Conservation (phyloP, 139 green algal species). For the Zygnema cylindricum region DNA sequence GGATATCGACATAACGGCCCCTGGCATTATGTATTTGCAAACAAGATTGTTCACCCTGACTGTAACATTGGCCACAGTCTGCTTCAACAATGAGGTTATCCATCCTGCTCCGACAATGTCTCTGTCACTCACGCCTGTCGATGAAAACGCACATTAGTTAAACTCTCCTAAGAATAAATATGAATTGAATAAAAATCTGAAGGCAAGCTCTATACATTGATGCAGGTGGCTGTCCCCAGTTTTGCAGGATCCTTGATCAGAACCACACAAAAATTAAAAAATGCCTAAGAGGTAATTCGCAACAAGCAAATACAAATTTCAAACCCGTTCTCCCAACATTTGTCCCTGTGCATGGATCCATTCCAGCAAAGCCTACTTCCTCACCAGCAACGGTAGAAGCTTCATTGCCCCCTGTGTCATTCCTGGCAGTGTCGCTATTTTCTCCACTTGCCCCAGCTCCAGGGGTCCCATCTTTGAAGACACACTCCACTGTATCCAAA, state of each 20-base stretch:
- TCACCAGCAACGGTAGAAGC: background rate
- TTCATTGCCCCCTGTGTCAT: background rate
- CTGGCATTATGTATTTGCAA: slow-evolving; percentile 23
- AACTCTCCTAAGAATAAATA: background rate
- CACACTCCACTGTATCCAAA: slow-evolving; percentile 30
- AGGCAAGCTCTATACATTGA: slow-evolving; percentile 13
- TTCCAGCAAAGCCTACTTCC: no score
- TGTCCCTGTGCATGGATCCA: no score
- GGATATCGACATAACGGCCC: slow-evolving; percentile 17
- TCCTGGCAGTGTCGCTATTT: background rate
- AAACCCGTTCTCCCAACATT: no score
- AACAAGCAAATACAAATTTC: no score
- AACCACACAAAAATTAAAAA: no score
- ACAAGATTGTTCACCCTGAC: slow-evolving; percentile 32
- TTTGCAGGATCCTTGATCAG: no score
- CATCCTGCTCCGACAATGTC: slow-evolving; percentile 28
- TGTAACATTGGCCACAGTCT: slow-evolving; percentile 26
- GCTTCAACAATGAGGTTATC: slow-evolving; percentile 2
- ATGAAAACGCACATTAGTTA: background rate
- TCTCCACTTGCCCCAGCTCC: background rate
- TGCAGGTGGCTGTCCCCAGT: no score
- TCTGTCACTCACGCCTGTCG: background rate
- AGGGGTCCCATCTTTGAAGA: slow-evolving; percentile 25
- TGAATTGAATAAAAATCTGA: background rate
- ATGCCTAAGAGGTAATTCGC: no score